Conservation (phyloP, 2,329 filamentous ascomycete species). For the Cladosporium sp. region DNA sequence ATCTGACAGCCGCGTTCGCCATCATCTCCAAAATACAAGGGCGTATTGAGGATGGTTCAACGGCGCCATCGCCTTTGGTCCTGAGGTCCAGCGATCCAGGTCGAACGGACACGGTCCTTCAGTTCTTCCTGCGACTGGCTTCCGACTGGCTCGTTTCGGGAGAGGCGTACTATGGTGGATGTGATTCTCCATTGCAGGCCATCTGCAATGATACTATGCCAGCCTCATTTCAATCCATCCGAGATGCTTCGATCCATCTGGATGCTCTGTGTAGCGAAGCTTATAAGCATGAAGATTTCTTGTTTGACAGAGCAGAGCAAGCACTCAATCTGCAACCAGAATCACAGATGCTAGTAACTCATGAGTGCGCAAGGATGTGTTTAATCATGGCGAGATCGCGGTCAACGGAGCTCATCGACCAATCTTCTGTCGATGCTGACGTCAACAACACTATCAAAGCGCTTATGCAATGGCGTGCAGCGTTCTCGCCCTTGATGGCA, state of each 20-base stretch:
- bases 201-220: slow-evolving; percentile 6
- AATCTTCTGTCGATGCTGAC: background rate
- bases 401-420: background rate
- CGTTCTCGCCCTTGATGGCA: slow-evolving; percentile 1
- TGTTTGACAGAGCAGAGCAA: background rate
- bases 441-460: background rate
- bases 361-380: background rate
- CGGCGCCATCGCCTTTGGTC: background rate
- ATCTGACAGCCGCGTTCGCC: slow-evolving; percentile 6
- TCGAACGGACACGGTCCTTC: slow-evolving; percentile 6
- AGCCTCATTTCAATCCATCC: background rate
- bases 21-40: background rate
- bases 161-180: background rate
- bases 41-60: background rate
- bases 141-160: slow-evolving; percentile 6
- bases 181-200: slow-evolving; percentile 4
- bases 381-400: background rate
- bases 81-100: background rate
- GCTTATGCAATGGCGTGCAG: background rate
- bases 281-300: background rate
- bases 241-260: slow-evolving; percentile 4
- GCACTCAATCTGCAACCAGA: background rate
- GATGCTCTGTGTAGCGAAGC: slow-evolving; percentile 1
- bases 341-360: background rate
- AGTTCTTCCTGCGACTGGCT: slow-evolving; percentile 13